Evolutionary conservation across 768 basidiomycete species (phyloP).

Genomic region (Pulveroboletus frians): DNA sequence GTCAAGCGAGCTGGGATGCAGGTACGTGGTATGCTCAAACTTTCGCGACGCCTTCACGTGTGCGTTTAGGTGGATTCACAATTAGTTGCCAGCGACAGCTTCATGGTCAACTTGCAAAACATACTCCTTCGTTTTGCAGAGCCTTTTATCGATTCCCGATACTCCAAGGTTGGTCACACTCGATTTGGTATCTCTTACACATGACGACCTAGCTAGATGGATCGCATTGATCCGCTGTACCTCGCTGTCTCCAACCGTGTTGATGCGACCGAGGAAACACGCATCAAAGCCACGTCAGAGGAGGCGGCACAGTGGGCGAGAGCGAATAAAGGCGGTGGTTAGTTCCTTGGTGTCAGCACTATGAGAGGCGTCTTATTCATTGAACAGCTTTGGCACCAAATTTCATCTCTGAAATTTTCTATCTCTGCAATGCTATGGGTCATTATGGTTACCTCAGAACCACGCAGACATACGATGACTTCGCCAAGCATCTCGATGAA

Average conservation of each 20-base stretch:
- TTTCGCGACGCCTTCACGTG: background rate
- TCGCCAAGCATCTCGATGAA: slow-evolving; percentile 71
- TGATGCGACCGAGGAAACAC: slow-evolving; percentile 81
- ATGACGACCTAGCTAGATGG: slow-evolving; percentile 51
- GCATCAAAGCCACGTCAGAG: slow-evolving; percentile 87
- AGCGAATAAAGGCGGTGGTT: slow-evolving; percentile 46
- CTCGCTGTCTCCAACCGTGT: slow-evolving; percentile 70
- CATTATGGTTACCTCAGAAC: slow-evolving; percentile 87
- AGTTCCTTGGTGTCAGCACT: background rate
- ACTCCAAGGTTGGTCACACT: slow-evolving; percentile 60
- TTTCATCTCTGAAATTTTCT: slow-evolving; percentile 95
- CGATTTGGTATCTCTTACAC: background rate
- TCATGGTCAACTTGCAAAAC: slow-evolving; percentile 87
- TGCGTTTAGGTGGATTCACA: slow-evolving; percentile 64
- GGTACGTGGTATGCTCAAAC: slow-evolving; percentile 33
- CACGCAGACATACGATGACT: slow-evolving; percentile 67
- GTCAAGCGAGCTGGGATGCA: slow-evolving; percentile 88
- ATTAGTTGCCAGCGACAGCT: slow-evolving; percentile 86
- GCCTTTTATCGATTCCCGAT: slow-evolving; percentile 91
- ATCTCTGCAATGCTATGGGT: slow-evolving; percentile 77
- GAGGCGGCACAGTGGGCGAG: slow-evolving; percentile 75
- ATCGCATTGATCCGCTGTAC: slow-evolving; percentile 83
- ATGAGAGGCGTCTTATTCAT: background rate
- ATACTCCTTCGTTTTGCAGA: slow-evolving; percentile 82
- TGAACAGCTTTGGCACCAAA: slow-evolving; percentile 62